Percentiles rank a stretch among this genome's conserved stretches.
These are phyloP conservation scores for Lichtheimia ornata DNA, from an alignment of 371 early-diverging fungal genomes.

Conservation along the genomic window DNA sequence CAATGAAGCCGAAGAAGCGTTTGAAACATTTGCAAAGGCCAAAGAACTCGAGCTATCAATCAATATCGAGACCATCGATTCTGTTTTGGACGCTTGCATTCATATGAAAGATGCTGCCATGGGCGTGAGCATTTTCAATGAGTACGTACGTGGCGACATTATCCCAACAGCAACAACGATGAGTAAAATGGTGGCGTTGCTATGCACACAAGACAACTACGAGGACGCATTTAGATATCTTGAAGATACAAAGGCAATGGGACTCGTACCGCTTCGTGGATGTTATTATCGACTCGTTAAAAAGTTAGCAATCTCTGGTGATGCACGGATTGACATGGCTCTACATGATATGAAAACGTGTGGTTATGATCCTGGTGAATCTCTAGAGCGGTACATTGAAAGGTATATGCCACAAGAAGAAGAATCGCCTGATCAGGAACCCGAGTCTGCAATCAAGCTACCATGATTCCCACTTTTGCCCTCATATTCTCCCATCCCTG, in stretches of 20 bases:
- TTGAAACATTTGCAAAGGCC: conserved; percentile 38
- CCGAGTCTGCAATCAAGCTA: too few species aligned
- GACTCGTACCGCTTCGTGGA: conserved; percentile 58
- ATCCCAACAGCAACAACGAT: conserved; percentile 53
- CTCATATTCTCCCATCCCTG: too few species aligned
- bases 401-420: background rate
- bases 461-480: too few species aligned
- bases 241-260: conserved; percentile 69
- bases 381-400: conserved; percentile 12
- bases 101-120: conserved; percentile 39
- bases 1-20: conserved; percentile 51
- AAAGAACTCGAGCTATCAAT: conserved; percentile 37
- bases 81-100: conserved; percentile 61
- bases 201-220: conserved; percentile 62
- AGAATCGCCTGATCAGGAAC: background rate
- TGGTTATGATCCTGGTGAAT: conserved; percentile 45
- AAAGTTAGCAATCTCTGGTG: conserved; percentile 60
- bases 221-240: conserved; percentile 77
- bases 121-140: conserved; percentile 49
- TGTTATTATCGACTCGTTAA: conserved; percentile 63
- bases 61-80: conserved; percentile 58
- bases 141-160: background rate
- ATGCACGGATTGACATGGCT: conserved; percentile 63
- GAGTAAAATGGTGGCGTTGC: conserved; percentile 60
- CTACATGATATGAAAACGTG: conserved; percentile 71